Evolutionary conservation across 208 protist species (phyloP).

Genomic region (Acanthamoeba culbertsoni): DNA sequence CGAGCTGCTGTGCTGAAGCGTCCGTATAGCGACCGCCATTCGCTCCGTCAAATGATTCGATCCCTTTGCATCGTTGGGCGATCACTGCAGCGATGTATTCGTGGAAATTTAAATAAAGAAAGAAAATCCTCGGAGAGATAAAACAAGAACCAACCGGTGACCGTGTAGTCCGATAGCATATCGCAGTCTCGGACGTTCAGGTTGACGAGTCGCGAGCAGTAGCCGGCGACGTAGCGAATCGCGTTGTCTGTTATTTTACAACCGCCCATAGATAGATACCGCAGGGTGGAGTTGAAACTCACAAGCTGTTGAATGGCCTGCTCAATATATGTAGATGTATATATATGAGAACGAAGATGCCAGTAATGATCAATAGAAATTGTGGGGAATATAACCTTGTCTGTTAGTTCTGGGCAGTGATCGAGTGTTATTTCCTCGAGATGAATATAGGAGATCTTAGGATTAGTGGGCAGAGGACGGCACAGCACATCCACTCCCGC

Average conservation of each 20-base stretch:
- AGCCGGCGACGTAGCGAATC: constrained; percentile 36
- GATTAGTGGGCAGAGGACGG: not conserved
- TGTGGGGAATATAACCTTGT: not conserved
- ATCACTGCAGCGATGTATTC: not conserved
- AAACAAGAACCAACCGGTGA: too few relatives aligned
- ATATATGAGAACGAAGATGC: not conserved
- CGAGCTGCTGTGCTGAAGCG: constrained; percentile 28
- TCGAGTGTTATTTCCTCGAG: constrained; percentile 6
- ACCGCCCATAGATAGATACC: constrained; percentile 9
- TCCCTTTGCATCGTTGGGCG: constrained; percentile 5
- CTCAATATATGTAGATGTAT: not conserved
- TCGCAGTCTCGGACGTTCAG: constrained; percentile 25
- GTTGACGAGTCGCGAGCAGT: not conserved
- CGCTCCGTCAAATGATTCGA: not conserved
- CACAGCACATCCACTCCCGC: not conserved
- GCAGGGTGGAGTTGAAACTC: constrained; percentile 11
- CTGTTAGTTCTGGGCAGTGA: constrained; percentile 26
- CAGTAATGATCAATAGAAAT: not conserved
- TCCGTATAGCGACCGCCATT: not conserved
- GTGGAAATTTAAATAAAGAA: not conserved
- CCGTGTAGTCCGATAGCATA: constrained; percentile 11
- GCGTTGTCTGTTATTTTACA: constrained; percentile 50
- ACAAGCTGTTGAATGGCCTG: not conserved
- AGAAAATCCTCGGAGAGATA: too few relatives aligned
- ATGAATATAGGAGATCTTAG: not conserved